Evolutionary conservation across 2,329 filamentous ascomycete species (phyloP), one percentile per base, ranked within the genome.

Genomic region (Dendryphion nanum): DNA sequence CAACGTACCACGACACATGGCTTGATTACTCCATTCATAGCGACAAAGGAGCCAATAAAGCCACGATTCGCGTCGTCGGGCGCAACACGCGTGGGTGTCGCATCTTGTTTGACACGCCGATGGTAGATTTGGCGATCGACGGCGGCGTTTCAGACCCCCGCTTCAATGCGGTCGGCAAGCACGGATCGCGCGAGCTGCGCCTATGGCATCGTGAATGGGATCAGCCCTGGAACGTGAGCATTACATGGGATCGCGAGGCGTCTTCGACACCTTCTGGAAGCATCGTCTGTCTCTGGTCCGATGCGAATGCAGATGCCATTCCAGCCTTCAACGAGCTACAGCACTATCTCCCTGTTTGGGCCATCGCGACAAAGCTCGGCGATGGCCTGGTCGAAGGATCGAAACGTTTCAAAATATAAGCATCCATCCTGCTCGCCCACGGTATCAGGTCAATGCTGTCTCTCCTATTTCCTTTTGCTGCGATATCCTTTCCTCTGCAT

Each of bases 201-300:
- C 75, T 97, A 8, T 96, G 90, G 85, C 85, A 86, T 48, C 77
- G 93, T 21, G 79, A 83, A 23, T 95, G 88, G 83, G 77, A 81
- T 33, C 79, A 80, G 18, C 76, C 77, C 3, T 96, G 90, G 87
- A 76, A 76, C 13, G 83, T 95, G 14, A 80, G 86, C 51, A 75
- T 93, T 2, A 73, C 78, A 38, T 89, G 85, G 83, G 69, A 74
- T 42, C 45, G 51, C 44, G 49, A 51, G 39, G 48, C 49, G 44
- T 48, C 51, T 39, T 47, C 55, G 44, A 60, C 53, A 46, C 50
- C 57, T 57, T 63, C 61, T 47, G 86, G 89, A 1, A 76, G 71
- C 21, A 81, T 90, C 1, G 75, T 83, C 13, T 97, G 93, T 66
- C 72, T 86, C 20, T 97, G 90, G 89, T 89, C 85, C 54, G 93